Conservation (phyloP, 495 filamentous ascomycete species). For the Pyrenopolyporus hunteri region DNA sequence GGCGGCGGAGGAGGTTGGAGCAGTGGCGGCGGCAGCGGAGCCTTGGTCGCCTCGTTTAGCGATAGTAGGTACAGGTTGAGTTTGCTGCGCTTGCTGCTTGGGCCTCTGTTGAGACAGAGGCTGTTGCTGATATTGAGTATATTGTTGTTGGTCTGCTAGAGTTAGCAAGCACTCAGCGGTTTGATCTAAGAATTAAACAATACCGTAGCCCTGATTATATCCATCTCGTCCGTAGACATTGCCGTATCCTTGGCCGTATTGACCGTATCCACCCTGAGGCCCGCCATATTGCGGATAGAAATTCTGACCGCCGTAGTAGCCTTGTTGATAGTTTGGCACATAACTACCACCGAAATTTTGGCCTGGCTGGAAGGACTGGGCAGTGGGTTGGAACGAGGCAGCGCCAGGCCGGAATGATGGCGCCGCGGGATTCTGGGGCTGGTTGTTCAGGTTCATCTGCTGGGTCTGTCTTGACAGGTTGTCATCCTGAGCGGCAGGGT, state of each 20-base stretch:
- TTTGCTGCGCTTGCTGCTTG: slow-evolving; percentile 52
- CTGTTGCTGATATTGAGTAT: slow-evolving; percentile 57
- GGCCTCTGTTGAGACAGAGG: slow-evolving; percentile 62
- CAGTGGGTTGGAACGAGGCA: slow-evolving; percentile 79
- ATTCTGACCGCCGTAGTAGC: slow-evolving; percentile 53
- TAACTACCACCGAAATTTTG: slow-evolving; percentile 62
- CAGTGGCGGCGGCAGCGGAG: slow-evolving; percentile 40
- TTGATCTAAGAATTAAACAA: slow-evolving; percentile 3
- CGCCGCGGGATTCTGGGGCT: slow-evolving; percentile 46
- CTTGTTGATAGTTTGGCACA: slow-evolving; percentile 55
- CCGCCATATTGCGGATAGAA: slow-evolving; percentile 65
- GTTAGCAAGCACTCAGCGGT: slow-evolving; percentile 33
- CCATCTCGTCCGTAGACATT: slow-evolving; percentile 54
- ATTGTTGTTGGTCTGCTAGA: slow-evolving; percentile 46
- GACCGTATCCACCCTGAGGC: slow-evolving; percentile 51
- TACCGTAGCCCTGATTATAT: slow-evolving; percentile 69
- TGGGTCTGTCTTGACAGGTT: slow-evolving; percentile 80
- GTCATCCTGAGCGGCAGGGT: slow-evolving; percentile 85
- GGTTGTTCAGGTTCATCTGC: slow-evolving; percentile 73
- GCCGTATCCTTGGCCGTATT: slow-evolving; percentile 62
- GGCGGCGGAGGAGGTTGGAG: slow-evolving; percentile 44
- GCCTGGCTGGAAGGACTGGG: slow-evolving; percentile 77
- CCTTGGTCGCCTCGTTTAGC: slow-evolving; percentile 65
- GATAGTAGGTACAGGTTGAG: slow-evolving; percentile 67
- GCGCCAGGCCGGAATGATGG: slow-evolving; percentile 75